Evolutionary conservation across 202 grass and related monocot genomes (phyloP), one percentile per base, ranked within the genome.

Genomic region (Carex arenaria): DNA sequence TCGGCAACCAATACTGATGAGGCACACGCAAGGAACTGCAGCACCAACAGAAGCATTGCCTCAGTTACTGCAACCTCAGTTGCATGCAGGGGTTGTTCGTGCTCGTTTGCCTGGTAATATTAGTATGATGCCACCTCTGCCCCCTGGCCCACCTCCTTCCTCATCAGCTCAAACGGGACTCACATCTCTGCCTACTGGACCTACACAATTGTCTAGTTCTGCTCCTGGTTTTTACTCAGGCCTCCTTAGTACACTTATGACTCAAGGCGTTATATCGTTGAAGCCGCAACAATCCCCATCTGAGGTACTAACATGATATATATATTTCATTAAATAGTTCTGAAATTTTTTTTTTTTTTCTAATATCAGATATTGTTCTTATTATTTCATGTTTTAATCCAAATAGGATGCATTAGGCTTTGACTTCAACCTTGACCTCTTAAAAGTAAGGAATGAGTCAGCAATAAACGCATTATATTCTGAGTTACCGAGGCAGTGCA

Each of bases 401-500:
- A 81, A 40, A 80, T 85, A 99, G 97, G 89, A 86, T 20, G 38
- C 84, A 70, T 61, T 90, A 67, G 93, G 91, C 17, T 81, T 96
- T 85, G 91, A 94, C 31, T 99, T 99, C 79, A 91, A 91, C 85
- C 23, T 88, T 52, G 97, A 99, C 63, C 89, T 96, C 61, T 64
- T 90, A 61, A 99, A 96, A 86, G 82, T 92, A 62, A 82, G 85
- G 30, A 91, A 89, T 3, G 91, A 99, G 32, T 86, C 88, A 20
- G 88, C 87, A 78, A 96, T 96, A 86, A 91, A 92, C 87, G 85
- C 91, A 78, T 82, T 99, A 31, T 96, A 96, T 90, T 82, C 81
- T 38, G 93, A 96, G 72, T 86, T 99, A 80, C 75, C 85, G 7
- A 93, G 97, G 40, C 93, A 99, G 91, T 99, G 97, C 78, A 94